Conservation (phyloP, 2,329 filamentous ascomycete genomes). For the Aspergillus glaucus region DNA sequence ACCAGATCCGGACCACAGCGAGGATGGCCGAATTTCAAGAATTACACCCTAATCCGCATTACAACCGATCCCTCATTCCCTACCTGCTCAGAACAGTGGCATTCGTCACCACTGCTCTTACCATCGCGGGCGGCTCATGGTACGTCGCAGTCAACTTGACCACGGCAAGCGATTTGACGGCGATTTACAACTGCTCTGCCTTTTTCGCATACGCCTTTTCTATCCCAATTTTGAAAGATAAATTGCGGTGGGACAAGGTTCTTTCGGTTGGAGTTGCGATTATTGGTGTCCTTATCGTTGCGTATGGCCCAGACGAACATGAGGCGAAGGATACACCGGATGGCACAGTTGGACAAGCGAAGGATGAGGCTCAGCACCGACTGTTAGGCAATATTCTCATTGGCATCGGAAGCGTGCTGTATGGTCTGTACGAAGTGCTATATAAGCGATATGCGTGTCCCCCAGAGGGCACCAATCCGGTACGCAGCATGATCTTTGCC, state of each 20-base stretch:
- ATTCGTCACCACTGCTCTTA: conserved; percentile 77
- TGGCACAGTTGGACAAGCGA: conserved; percentile 33
- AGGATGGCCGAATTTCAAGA: conserved; percentile 82
- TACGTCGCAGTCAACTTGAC: conserved; percentile 93
- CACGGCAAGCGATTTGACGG: conserved; percentile 85
- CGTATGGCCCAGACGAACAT: conserved; percentile 69
- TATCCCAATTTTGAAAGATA: conserved; percentile 81
- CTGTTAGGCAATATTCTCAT: conserved; percentile 87
- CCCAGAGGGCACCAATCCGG: conserved; percentile 75
- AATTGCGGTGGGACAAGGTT: conserved; percentile 75
- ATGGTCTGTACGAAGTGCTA: conserved; percentile 93
- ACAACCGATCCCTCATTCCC: conserved; percentile 47
- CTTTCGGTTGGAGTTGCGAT: conserved; percentile 83
- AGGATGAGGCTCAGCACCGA: conserved; percentile 57
- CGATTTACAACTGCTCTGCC: conserved; percentile 98
- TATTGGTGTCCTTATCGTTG: conserved; percentile 83
- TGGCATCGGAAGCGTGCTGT: conserved; percentile 81
- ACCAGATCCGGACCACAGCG: conserved; percentile 58
- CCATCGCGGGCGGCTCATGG: conserved; percentile 87
- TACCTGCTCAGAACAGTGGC: conserved; percentile 78
- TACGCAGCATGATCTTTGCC: conserved; percentile 92
- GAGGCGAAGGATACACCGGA: conserved; percentile 41
- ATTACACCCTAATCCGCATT: conserved; percentile 52
- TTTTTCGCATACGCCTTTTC: conserved; percentile 99
- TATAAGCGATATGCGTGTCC: conserved; percentile 94